Evolutionary conservation across 2,329 filamentous ascomycete genomes (phyloP).

Genomic region (Dissoconium aciculare): DNA sequence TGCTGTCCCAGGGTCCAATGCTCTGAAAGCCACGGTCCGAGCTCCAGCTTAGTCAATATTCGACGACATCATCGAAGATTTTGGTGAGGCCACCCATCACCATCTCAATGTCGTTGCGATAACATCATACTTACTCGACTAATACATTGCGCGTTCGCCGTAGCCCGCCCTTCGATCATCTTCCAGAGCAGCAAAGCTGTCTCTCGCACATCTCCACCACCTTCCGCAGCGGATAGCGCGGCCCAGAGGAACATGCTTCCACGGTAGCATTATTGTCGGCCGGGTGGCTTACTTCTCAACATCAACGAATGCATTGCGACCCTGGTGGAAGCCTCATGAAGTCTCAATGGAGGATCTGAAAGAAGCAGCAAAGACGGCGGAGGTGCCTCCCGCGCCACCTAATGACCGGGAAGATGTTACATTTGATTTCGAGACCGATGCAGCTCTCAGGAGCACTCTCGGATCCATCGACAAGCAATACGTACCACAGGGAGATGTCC

Average conservation of each 20-base stretch:
- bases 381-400: not conserved
- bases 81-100: no score
- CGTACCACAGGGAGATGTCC: conserved; percentile 13
- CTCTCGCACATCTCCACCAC: conserved; percentile 30
- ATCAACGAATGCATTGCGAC: conserved; percentile 8
- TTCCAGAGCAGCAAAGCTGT: no score
- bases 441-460: conserved; percentile 6
- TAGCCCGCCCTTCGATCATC: no score
- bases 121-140: no score
- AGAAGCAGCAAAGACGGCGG: not conserved
- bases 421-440: conserved; percentile 3
- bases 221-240: conserved; percentile 33
- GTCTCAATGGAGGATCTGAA: not conserved
- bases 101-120: no score
- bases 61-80: no score
- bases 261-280: conserved; percentile 29
- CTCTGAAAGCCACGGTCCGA: no score
- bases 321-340: conserved; percentile 11
- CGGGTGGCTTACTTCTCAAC: conserved; percentile 28
- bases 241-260: conserved; percentile 25
- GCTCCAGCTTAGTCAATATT: no score
- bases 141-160: no score
- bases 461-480: conserved; percentile 20
- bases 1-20: no score
- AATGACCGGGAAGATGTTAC: conserved; percentile 1